These are phyloP conservation scores for Staphylotrichum longicolle DNA, from an alignment of 495 filamentous ascomycete genomes.

Conservation along the genomic window DNA sequence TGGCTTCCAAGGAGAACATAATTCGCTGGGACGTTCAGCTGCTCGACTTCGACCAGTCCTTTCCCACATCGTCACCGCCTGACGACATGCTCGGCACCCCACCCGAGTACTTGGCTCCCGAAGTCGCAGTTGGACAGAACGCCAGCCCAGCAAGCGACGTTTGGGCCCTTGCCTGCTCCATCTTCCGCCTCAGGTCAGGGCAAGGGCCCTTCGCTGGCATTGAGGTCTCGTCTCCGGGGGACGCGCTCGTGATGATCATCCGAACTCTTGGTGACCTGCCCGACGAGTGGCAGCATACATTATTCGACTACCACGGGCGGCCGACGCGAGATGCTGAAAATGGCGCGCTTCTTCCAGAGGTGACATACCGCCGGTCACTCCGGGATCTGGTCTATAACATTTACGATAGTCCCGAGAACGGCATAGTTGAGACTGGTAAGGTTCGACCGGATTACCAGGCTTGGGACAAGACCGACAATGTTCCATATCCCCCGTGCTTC, in stretches of 20 bases:
- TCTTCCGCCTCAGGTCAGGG: slow-evolving; percentile 1
- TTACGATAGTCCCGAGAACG: neutral
- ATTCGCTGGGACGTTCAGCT: neutral
- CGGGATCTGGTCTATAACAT: neutral
- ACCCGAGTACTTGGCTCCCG: neutral
- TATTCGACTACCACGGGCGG: neutral
- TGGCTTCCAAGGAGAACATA: neutral
- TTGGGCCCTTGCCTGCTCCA: slow-evolving; percentile 4
- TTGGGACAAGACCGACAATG: neutral
- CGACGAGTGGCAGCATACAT: neutral
- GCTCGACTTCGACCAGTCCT: neutral
- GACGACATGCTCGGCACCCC: neutral
- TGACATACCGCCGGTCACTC: neutral
- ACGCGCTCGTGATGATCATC: neutral
- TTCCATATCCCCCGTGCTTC: neutral
- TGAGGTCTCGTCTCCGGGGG: neutral
- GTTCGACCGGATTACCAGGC: neutral
- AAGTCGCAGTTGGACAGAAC: neutral
- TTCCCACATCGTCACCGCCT: neutral
- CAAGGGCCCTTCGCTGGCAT: neutral
- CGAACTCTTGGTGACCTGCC: neutral
- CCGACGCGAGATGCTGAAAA: neutral
- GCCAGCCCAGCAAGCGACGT: slow-evolving; percentile 5
- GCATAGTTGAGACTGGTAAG: neutral
- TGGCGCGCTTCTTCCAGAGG: neutral